Conservation (phyloP, 2,329 filamentous ascomycete genomes). For the Clonostachys solani region DNA sequence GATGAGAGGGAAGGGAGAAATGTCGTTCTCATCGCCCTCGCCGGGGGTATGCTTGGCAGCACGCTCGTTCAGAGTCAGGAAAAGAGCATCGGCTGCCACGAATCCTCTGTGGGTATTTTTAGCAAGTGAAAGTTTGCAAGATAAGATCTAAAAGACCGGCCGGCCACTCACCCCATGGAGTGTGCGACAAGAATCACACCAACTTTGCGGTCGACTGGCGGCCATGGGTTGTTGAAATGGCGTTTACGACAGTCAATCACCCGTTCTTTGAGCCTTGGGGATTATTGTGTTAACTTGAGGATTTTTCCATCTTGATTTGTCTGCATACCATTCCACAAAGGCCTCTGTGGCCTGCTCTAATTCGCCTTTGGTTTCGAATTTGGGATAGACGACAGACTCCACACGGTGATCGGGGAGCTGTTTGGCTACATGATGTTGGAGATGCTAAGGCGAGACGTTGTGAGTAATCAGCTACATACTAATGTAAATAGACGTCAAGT, state of each 20-base stretch:
- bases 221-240: conserved; percentile 66
- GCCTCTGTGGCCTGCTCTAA: conserved; percentile 41
- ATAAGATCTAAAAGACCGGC: background rate
- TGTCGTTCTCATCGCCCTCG: conserved; percentile 7
- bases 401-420: conserved; percentile 58
- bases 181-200: conserved; percentile 78
- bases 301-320: background rate
- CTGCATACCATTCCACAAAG: conserved; percentile 40
- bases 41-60: conserved; percentile 22
- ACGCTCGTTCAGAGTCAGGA: conserved; percentile 65
- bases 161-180: conserved; percentile 60
- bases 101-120: conserved; percentile 53
- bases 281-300: background rate
- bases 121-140: background rate
- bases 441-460: conserved; percentile 31
- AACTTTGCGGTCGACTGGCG: conserved; percentile 76
- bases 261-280: conserved; percentile 66
- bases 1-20: conserved; percentile 72
- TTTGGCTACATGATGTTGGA: conserved; percentile 53
- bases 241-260: conserved; percentile 75
- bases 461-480: background rate
- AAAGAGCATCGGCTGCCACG: conserved; percentile 76
- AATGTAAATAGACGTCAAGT: background rate
- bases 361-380: conserved; percentile 70
- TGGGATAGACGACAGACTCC: conserved; percentile 61